Percentiles rank a stretch among this genome's conserved stretches.
Conservation (phyloP, 164 flowering plant species). For the Vitis amurensis region DNA sequence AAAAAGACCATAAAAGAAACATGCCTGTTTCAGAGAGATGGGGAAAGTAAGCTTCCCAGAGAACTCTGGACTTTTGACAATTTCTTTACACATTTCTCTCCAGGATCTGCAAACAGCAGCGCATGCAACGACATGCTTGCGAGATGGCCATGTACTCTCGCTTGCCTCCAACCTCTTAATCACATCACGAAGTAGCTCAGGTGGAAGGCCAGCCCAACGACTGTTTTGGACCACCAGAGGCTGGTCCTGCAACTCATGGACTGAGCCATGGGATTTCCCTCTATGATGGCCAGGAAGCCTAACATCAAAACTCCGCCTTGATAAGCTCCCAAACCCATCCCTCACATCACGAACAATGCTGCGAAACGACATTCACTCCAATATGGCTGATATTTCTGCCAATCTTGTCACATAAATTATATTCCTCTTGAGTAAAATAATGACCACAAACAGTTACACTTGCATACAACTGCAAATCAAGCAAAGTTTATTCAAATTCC, state of each 20-base stretch:
- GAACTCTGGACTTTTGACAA: slow-evolving; percentile 72
- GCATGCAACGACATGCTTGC: slow-evolving; percentile 88
- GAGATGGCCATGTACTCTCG: slow-evolving; percentile 87
- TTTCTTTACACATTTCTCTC: slow-evolving; percentile 91
- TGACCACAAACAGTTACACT: not conserved
- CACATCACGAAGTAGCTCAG: slow-evolving; percentile 84
- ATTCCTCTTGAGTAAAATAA: not conserved
- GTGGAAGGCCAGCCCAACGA: slow-evolving; percentile 90
- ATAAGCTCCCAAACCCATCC: slow-evolving; percentile 89
- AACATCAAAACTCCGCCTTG: slow-evolving; percentile 81
- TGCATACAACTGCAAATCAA: slow-evolving; percentile 26
- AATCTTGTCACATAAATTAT: slow-evolving; percentile 19
- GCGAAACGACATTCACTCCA: slow-evolving; percentile 75
- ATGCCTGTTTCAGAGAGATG: slow-evolving; percentile 83
- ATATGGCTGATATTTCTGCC: slow-evolving; percentile 2
- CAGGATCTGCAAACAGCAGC: slow-evolving; percentile 89
- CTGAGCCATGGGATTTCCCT: slow-evolving; percentile 74
- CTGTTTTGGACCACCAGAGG: slow-evolving; percentile 58
- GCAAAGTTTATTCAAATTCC: slow-evolving; percentile 14
- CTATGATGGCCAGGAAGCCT: slow-evolving; percentile 65
- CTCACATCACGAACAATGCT: slow-evolving; percentile 88
- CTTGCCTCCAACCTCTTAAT: slow-evolving; percentile 84
- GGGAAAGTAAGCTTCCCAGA: slow-evolving; percentile 93
- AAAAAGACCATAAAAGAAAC: not conserved
- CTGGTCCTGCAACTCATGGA: slow-evolving; percentile 58